Evolutionary conservation across 495 filamentous ascomycete species (phyloP).

Genomic region (Penicillium mononematosum): DNA sequence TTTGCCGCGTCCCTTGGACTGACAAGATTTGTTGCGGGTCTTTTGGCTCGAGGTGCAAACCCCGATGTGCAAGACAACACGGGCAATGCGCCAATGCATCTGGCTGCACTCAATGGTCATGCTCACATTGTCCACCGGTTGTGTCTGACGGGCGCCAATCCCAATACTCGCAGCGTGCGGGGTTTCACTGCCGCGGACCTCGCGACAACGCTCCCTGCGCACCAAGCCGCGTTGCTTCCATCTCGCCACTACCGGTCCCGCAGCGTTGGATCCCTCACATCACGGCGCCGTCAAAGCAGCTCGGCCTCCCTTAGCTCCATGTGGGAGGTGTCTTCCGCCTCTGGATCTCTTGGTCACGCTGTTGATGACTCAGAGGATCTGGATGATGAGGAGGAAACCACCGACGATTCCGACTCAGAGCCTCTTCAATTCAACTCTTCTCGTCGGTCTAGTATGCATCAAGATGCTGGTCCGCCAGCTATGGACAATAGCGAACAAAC

Average conservation of each 20-base stretch:
- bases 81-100: constrained; percentile 81
- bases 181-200: constrained; percentile 74
- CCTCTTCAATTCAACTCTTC: constrained; percentile 45
- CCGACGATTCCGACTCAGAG: constrained; percentile 40
- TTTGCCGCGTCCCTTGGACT: constrained; percentile 74
- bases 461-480: constrained; percentile 30
- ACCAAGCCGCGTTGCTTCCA: constrained; percentile 54
- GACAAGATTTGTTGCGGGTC: constrained; percentile 72
- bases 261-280: constrained; percentile 53
- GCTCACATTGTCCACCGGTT: constrained; percentile 73
- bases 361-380: constrained; percentile 43
- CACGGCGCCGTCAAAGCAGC: constrained; percentile 65
- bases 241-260: constrained; percentile 56
- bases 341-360: constrained; percentile 40
- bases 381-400: constrained; percentile 37
- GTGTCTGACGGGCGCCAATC: constrained; percentile 69
- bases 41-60: constrained; percentile 77
- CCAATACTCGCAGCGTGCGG: constrained; percentile 64
- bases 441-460: constrained; percentile 45
- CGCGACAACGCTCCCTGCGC: constrained; percentile 58
- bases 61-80: constrained; percentile 73
- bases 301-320: constrained; percentile 62
- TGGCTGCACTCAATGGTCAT: constrained; percentile 76
- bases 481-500: constrained; percentile 28
- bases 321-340: constrained; percentile 54